Evolutionary conservation across 208 protist species (phyloP).

Genomic region (Wallacemonas collosoma): DNA sequence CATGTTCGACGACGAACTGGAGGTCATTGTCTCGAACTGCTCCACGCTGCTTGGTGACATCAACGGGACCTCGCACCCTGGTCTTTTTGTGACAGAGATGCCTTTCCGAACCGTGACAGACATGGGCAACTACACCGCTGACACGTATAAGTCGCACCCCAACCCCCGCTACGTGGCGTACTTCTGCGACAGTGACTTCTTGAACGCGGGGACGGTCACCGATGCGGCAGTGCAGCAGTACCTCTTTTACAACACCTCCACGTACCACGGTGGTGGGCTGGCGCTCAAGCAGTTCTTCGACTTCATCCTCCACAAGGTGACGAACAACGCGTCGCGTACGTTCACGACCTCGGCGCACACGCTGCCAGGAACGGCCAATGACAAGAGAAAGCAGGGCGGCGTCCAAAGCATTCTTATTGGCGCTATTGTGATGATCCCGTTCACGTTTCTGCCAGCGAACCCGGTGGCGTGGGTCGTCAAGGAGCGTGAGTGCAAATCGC

Average conservation of each 20-base stretch:
- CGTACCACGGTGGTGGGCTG: slow-evolving; percentile 22
- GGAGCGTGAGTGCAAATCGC: slow-evolving; percentile 45
- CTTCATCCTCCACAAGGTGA: slow-evolving; percentile 18
- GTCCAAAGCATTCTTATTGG: slow-evolving; percentile 30
- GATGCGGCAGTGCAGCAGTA: slow-evolving; percentile 10
- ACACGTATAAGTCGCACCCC: slow-evolving; percentile 15
- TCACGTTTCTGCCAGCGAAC: slow-evolving; percentile 37
- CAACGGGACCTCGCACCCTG: slow-evolving; percentile 21
- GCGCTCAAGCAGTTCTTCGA: slow-evolving; percentile 23
- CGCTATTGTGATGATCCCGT: slow-evolving; percentile 38
- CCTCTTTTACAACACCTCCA: slow-evolving; percentile 31
- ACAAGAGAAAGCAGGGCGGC: slow-evolving; percentile 9
- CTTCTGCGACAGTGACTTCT: slow-evolving; percentile 15
- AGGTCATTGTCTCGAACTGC: slow-evolving; percentile 24
- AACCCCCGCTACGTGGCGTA: slow-evolving; percentile 15
- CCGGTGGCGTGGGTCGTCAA: slow-evolving; percentile 47
- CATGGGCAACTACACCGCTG: slow-evolving; percentile 20
- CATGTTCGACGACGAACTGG: slow-evolving; percentile 19
- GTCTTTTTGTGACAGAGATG: slow-evolving; percentile 22
- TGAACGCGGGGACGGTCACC: neutral
- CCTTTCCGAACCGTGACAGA: slow-evolving; percentile 21
- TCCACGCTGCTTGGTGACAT: slow-evolving; percentile 8
- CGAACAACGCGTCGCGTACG: slow-evolving; percentile 7
- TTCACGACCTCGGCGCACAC: slow-evolving; percentile 1
- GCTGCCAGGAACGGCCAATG: slow-evolving; percentile 13